phyloP scores from a whole-genome alignment of 73 alveolate species.

The Paramecium octaurelia region DNA sequence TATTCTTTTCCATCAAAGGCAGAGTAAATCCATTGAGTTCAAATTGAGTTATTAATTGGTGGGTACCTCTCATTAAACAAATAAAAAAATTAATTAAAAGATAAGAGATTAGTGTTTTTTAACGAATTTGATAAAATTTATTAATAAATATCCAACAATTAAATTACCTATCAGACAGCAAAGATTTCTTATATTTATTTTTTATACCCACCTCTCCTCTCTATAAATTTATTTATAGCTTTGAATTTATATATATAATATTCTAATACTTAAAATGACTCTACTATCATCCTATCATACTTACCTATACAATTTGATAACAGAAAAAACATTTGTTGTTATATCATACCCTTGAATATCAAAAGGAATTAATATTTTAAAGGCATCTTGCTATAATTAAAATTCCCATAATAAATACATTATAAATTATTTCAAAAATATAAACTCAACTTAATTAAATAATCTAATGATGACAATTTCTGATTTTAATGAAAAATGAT shows the following conservation, averaged over 20 bases:
- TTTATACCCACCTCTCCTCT: neutral
- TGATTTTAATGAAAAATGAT: slow-evolving; percentile 14
- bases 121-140: neutral
- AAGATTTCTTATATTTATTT: neutral
- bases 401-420: slow-evolving; percentile 5
- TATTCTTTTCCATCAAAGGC: neutral
- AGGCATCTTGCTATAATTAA: neutral
- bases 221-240: neutral
- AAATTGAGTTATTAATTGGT: neutral
- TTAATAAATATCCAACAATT: neutral
- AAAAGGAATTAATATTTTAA: neutral
- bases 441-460: neutral
- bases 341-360: neutral
- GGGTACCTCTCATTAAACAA: slow-evolving; percentile 23
- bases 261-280: neutral
- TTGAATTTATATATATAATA: neutral
- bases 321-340: too few relatives aligned
- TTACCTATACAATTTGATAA: too few relatives aligned
- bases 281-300: neutral
- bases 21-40: neutral
- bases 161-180: neutral
- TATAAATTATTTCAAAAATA: neutral
- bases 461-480: neutral
- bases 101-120: slow-evolving; percentile 2
- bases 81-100: neutral